A percentile compares a stretch with the other conserved stretches of the same genome.
Evolutionary conservation across 352 stramenopile species (phyloP).

Genomic region (Phytopythium sindhum): DNA sequence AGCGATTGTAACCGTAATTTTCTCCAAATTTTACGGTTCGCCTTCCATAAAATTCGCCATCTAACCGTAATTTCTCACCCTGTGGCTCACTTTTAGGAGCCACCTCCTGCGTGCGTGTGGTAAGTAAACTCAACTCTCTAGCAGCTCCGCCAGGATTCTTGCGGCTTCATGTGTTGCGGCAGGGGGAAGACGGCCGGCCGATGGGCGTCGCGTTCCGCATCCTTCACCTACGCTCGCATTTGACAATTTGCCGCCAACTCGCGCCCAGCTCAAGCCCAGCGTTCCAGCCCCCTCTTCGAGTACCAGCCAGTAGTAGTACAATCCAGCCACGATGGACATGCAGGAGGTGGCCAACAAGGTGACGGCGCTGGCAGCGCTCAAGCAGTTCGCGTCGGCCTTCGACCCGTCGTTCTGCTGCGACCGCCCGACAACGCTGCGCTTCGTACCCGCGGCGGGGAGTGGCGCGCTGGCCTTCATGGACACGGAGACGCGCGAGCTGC

Average conservation of each 20-base stretch:
- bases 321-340: constrained; percentile 20
- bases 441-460: constrained; percentile 11
- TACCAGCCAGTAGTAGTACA: not conserved
- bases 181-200: too few species aligned
- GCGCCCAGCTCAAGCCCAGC: not conserved
- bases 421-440: constrained; percentile 20
- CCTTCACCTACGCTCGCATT: constrained; percentile 4
- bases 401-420: constrained; percentile 23
- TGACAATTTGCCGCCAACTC: not conserved
- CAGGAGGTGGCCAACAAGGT: constrained; percentile 26
- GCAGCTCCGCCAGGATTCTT: not conserved
- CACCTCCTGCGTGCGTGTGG: too few species aligned
- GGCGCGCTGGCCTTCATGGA: constrained; percentile 17
- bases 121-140: too few species aligned
- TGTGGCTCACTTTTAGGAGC: too few species aligned
- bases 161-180: not conserved
- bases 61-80: too few species aligned
- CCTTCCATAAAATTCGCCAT: too few species aligned
- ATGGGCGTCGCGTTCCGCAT: too few species aligned
- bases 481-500: constrained; percentile 16
- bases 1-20: too few species aligned
- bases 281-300: too few species aligned
- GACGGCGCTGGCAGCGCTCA: constrained; percentile 31
- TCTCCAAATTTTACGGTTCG: too few species aligned
- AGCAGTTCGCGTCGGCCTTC: constrained; percentile 35